A percentile compares a stretch with the other conserved stretches of the same genome.
These are phyloP conservation scores for Exophiala viscosa DNA, from an alignment of 2,329 filamentous ascomycete species.

Conservation along the genomic window DNA sequence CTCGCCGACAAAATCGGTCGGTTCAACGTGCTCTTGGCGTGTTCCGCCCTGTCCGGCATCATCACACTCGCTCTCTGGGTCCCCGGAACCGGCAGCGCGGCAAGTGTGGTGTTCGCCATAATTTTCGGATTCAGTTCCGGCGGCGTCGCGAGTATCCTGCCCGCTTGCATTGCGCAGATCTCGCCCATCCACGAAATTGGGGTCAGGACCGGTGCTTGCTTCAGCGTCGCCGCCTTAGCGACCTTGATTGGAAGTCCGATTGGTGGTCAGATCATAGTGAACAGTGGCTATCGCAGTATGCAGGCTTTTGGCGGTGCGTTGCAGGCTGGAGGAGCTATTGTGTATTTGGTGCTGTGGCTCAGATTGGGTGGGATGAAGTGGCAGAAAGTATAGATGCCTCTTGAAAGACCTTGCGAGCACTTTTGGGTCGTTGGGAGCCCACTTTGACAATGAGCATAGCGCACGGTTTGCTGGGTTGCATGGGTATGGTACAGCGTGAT, in stretches of 20 bases:
- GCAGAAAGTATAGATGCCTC: conserved; percentile 25
- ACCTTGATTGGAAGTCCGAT: conserved; percentile 66
- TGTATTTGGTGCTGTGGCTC: conserved; percentile 38
- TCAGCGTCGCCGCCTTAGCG: conserved; percentile 61
- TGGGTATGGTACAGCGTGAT: no score
- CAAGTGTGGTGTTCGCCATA: conserved; percentile 60
- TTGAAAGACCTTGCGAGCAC: background rate
- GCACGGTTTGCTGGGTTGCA: no score
- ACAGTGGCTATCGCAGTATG: conserved; percentile 52
- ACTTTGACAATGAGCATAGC: no score
- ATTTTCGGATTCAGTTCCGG: conserved; percentile 70
- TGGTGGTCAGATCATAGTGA: conserved; percentile 57
- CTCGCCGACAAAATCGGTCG: conserved; percentile 31
- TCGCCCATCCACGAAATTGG: conserved; percentile 67
- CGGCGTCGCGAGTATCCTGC: conserved; percentile 60
- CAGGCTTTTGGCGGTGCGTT: conserved; percentile 63
- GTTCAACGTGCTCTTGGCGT: conserved; percentile 30
- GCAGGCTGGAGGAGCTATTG: conserved; percentile 40
- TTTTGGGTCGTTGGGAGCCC: no score
- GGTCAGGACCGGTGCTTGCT: conserved; percentile 61
- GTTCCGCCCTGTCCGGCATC: conserved; percentile 41
- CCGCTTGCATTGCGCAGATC: conserved; percentile 66
- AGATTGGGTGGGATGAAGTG: conserved; percentile 31
- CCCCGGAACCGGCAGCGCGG: conserved; percentile 49
- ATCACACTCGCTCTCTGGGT: conserved; percentile 57